A percentile compares a stretch with the other conserved stretches of the same genome.
Evolutionary conservation across 2,329 filamentous ascomycete genomes (phyloP).

Genomic region (Aureobasidium sp.): DNA sequence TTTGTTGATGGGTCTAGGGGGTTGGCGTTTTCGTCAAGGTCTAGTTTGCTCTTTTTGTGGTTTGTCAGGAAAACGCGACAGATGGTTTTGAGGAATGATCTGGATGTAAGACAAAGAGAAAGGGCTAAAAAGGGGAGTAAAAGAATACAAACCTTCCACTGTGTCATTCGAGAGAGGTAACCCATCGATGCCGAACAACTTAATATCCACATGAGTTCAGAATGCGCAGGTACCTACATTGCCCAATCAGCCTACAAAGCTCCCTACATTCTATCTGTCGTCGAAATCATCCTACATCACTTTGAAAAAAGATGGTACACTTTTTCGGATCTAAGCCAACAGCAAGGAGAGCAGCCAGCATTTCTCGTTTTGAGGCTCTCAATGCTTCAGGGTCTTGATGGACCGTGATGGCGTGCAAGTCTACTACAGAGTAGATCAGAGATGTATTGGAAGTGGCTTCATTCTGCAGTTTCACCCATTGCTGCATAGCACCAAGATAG

Average conservation of each 20-base stretch:
- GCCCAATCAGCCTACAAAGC: constrained; percentile 6
- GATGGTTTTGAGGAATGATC: not conserved
- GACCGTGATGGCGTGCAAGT: constrained; percentile 86
- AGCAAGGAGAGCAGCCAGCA: constrained; percentile 72
- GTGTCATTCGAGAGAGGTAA: constrained; percentile 96
- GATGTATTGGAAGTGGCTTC: constrained; percentile 49
- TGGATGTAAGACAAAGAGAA: not conserved
- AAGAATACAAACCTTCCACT: constrained; percentile 76
- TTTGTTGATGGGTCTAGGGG: constrained; percentile 48
- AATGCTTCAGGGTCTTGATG: constrained; percentile 59
- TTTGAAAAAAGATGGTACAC: constrained; percentile 77
- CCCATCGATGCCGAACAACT: constrained; percentile 88
- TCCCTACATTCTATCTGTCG: not conserved
- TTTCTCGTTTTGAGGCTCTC: constrained; percentile 60
- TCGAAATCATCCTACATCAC: constrained; percentile 45
- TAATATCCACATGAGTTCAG: constrained; percentile 95
- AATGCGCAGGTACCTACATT: constrained; percentile 62
- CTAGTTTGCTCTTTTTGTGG: constrained; percentile 56
- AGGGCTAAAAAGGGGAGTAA: not conserved
- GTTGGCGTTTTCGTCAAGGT: constrained; percentile 52
- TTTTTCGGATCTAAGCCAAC: constrained; percentile 74
- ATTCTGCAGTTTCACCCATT: constrained; percentile 79
- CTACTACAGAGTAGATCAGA: constrained; percentile 80
- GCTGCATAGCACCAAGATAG: constrained; percentile 79
- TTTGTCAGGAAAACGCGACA: not conserved